Evolutionary conservation across 306 rosid species (phyloP).

Genomic region (Benincasa hispida): DNA sequence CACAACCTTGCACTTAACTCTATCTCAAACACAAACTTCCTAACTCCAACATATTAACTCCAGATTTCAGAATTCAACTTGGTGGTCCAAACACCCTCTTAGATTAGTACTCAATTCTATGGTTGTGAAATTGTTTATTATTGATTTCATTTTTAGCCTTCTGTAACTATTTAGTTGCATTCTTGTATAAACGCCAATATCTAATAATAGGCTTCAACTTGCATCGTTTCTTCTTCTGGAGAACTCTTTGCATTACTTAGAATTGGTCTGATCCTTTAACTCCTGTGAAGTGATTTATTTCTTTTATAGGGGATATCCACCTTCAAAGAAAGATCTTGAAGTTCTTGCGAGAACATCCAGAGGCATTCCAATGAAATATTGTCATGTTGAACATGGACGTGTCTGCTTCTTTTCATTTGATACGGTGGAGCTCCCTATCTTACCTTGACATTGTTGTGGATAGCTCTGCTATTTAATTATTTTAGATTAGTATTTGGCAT

Average conservation of each 20-base stretch:
- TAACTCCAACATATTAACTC: too few species aligned
- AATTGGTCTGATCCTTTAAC: background rate
- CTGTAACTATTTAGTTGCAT: background rate
- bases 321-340: conserved; percentile 43
- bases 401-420: conserved; percentile 64
- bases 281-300: background rate
- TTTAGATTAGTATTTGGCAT: background rate
- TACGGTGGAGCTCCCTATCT: conserved; percentile 47
- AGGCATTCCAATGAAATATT: conserved; percentile 48
- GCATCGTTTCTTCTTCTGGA: background rate
- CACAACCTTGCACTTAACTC: too few species aligned
- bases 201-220: background rate
- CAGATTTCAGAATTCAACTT: too few species aligned
- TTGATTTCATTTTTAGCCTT: background rate
- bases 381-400: conserved; percentile 49
- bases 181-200: background rate
- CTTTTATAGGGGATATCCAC: conserved; percentile 46
- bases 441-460: conserved; percentile 30
- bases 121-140: background rate
- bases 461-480: background rate
- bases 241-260: background rate
- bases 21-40: too few species aligned
- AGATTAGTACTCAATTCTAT: background rate
- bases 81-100: too few species aligned
- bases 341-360: conserved; percentile 37